Evolutionary conservation across 2,329 filamentous ascomycete species (phyloP).

Genomic region (Geoglossum cookeanum): DNA sequence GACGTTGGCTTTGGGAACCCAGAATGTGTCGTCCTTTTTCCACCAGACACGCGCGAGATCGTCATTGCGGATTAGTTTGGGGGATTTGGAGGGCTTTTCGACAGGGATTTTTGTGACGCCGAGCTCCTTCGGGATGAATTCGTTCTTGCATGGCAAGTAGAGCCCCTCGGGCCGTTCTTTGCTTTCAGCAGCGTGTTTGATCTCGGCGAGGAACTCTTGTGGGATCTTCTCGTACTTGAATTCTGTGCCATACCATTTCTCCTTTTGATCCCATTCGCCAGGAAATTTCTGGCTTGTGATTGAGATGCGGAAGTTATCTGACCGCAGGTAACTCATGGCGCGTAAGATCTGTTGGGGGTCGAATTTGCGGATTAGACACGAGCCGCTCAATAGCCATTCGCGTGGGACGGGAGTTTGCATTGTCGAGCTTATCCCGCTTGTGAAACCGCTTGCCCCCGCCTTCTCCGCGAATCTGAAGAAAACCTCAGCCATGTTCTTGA

Average conservation of each 20-base stretch:
- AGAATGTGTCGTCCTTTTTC: conserved; percentile 97
- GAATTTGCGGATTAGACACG: conserved; percentile 59
- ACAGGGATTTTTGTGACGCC: conserved; percentile 90
- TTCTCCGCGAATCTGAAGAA: conserved; percentile 94
- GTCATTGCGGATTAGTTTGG: conserved; percentile 59
- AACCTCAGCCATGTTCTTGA: conserved; percentile 75
- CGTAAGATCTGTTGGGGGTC: conserved; percentile 55
- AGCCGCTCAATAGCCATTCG: conserved; percentile 71
- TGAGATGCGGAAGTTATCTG: conserved; percentile 77
- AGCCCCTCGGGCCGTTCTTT: conserved; percentile 47
- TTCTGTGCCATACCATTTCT: conserved; percentile 97
- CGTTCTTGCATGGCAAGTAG: conserved; percentile 79
- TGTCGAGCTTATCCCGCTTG: conserved; percentile 60
- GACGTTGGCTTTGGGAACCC: conserved; percentile 91
- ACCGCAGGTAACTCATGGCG: conserved; percentile 52
- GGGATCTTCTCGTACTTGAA: conserved; percentile 72
- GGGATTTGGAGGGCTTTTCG: conserved; percentile 50
- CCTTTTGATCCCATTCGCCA: conserved; percentile 67
- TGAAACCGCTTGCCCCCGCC: conserved; percentile 72
- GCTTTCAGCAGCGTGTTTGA: conserved; percentile 36
- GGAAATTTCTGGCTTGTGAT: conserved; percentile 70
- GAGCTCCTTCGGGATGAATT: conserved; percentile 70
- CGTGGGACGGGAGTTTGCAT: conserved; percentile 78
- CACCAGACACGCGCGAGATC: conserved; percentile 55
- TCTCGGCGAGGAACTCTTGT: conserved; percentile 49